phyloP scores from a whole-genome alignment of 805 yeast genomes.

The Hanseniaspora singularis region DNA sequence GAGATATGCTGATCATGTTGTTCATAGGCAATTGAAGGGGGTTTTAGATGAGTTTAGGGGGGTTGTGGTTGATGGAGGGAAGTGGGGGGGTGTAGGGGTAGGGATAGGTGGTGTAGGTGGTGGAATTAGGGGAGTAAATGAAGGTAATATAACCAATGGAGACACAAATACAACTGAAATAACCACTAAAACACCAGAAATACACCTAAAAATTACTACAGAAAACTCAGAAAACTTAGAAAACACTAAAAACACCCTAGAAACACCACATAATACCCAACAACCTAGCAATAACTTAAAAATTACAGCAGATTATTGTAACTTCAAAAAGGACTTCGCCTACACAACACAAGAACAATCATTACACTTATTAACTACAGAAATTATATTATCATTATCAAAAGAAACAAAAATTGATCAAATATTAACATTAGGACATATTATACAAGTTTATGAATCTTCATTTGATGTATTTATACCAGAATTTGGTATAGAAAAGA shows the following conservation, averaged over 20 bases:
- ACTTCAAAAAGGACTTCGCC: slow-evolving; percentile 91
- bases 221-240: no score
- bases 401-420: slow-evolving; percentile 71
- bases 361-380: slow-evolving; percentile 71
- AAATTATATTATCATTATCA: slow-evolving; percentile 65
- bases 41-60: no score
- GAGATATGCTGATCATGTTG: slow-evolving; percentile 84
- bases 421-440: slow-evolving; percentile 70
- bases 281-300: no score
- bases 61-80: no score
- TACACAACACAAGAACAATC: slow-evolving; percentile 90
- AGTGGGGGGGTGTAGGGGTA: no score
- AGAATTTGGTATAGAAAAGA: slow-evolving; percentile 85
- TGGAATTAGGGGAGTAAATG: no score
- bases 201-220: no score
- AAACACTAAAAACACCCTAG: no score
- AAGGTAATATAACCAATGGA: no score
- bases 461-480: slow-evolving; percentile 89
- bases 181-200: no score
- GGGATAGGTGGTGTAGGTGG: no score
- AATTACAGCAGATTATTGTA: slow-evolving; percentile 84
- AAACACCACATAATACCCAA: slow-evolving; percentile 26
- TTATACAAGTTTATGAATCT: slow-evolving; percentile 86
- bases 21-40: slow-evolving; percentile 78
- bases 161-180: no score